Percentiles rank a stretch among this genome's conserved stretches.
Conservation (phyloP, 176 grass and related monocot genomes). For the Lolium rigidum region DNA sequence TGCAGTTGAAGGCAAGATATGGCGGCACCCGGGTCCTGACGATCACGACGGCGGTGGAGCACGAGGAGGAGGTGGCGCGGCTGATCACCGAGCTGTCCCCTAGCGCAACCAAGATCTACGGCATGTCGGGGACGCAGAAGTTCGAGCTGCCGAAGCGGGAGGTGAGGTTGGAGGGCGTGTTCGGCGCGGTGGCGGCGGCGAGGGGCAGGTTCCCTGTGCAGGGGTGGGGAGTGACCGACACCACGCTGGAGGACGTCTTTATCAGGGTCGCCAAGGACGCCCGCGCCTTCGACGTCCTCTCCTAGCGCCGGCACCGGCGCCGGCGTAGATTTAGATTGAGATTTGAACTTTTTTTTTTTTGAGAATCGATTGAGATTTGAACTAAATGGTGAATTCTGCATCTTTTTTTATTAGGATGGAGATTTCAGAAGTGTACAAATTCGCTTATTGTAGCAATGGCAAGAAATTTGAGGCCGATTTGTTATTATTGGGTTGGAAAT, state of each 20-base stretch:
- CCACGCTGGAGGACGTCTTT: conserved; percentile 90
- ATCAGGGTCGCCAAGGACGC: conserved; percentile 82
- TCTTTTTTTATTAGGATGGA: not conserved
- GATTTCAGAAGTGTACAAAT: not conserved
- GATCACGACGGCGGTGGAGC: conserved; percentile 60
- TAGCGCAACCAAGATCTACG: conserved; percentile 57
- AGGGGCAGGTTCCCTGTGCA: conserved; percentile 55
- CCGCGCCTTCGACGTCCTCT: conserved; percentile 62
- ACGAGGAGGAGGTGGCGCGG: conserved; percentile 58
- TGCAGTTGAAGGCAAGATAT: conserved; percentile 74
- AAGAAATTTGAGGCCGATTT: not conserved
- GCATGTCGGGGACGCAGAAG: conserved; percentile 81
- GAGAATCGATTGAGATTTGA: not conserved
- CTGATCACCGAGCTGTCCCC: conserved; percentile 50
- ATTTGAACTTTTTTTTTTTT: not conserved
- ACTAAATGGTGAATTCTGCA: not conserved
- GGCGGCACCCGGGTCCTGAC: conserved; percentile 69
- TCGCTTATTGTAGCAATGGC: not conserved
- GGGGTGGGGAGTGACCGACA: conserved; percentile 82
- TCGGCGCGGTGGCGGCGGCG: conserved; percentile 65
- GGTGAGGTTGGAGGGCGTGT: conserved; percentile 55
- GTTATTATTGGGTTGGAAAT: not conserved
- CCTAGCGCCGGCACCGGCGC: conserved; percentile 23
- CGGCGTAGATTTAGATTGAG: not conserved
- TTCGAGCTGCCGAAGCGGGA: conserved; percentile 73